Evolutionary conservation across 768 basidiomycete genomes (phyloP).

Genomic region (Boletus insuetus): DNA sequence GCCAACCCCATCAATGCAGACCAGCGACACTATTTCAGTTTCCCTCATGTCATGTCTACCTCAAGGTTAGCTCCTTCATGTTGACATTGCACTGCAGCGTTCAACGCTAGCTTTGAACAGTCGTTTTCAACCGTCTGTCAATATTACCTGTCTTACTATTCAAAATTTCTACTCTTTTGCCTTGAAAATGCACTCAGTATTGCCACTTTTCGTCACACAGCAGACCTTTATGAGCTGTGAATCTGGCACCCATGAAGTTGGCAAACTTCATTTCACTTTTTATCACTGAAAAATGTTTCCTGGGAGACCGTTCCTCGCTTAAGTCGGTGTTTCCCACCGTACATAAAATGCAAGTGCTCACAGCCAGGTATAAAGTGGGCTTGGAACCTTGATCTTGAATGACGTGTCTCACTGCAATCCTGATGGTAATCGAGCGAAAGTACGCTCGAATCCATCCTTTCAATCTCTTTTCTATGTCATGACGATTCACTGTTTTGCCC

Average conservation of each 20-base stretch:
- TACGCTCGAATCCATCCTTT: not conserved
- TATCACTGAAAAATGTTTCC: not conserved
- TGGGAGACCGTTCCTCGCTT: not conserved
- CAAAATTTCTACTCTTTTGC: not conserved
- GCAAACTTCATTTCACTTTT: not conserved
- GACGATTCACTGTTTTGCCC: not conserved
- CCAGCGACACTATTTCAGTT: not conserved
- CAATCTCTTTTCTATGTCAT: not conserved
- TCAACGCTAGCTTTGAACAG: not conserved
- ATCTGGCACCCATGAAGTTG: not conserved
- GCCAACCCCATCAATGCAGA: not conserved
- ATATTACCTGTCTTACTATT: not conserved
- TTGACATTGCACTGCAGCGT: not conserved
- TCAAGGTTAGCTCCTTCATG: not conserved
- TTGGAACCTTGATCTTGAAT: not conserved
- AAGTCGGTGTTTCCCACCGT: conserved; percentile 12
- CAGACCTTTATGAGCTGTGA: not conserved
- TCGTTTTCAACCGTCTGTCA: not conserved
- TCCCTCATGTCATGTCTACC: too few relatives aligned
- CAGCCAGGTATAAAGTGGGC: not conserved
- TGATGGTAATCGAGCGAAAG: not conserved
- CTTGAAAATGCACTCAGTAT: not conserved
- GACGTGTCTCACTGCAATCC: not conserved
- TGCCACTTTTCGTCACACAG: not conserved
- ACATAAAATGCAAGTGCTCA: not conserved